Base-by-base conservation (phyloP, 805 yeast genomes). In the Kuraishia borneana region DNA sequence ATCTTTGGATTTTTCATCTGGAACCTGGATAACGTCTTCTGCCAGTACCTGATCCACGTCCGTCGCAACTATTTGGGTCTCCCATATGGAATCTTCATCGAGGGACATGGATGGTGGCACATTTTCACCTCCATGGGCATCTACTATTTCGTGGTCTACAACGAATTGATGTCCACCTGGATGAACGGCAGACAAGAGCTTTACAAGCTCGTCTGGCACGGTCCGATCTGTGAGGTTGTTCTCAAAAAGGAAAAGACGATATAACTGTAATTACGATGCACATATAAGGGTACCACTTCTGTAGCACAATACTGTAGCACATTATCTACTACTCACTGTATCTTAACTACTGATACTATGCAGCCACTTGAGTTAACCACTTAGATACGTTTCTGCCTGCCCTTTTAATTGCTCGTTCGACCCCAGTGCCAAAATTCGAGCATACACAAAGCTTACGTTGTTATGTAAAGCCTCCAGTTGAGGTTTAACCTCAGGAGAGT, bases 31-130 rank as follows among this genome's bases (percentile, higher is more conserved):
- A 84, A 83, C 37, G 82, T 83, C 42, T 69, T 80, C 37, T 89
- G 97, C 53, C 44, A 60, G 12, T 53, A 54, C 18, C 76, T 83
- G 55, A 67, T 76, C 26, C 39, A 55, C 5, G 48, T 72, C 12
- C 70, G 96, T 53, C 69, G 92, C 39, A 44, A 58, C 3, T 38
- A 40, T 13, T 53, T 76, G 10, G 94, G 96, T 3, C 68, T 81
- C 60, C 96, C 96, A 1, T 70, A 79, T 35, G 97, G 97, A 2
- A 70, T 85, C 40, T 43, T 89, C 3, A 62, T 89, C 23, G 97
- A 89, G 55, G 81, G 94, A 20, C 97, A 89, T 49, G 95, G 94
- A 18, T 89, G 96, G 96, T 89, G 97, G 97, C 97, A 89, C 51
- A 60, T 83, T 8, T 66, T 83, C 42, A 83, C 92, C 0, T 94